Base-by-base conservation (phyloP, 169 alveolate species). In the Perkinsus chesapeaki region DNA sequence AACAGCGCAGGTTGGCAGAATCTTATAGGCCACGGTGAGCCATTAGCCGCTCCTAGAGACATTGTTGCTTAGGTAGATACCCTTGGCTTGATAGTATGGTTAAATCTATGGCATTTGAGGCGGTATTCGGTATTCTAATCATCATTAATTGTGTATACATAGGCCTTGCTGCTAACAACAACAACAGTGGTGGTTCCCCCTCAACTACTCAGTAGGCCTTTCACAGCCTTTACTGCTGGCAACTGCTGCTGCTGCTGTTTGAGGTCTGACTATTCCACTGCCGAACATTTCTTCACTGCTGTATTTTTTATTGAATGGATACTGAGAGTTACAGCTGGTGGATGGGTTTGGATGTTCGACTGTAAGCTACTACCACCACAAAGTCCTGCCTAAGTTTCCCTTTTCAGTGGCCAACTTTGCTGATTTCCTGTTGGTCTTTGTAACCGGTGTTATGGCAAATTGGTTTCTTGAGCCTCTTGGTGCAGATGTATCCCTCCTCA, bases 401-500 rank as follows among this genome's bases (percentile, higher is more conserved):
- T 60, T 23, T 20, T 16, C 82, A 60, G 73, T 48, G 9, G 39
- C 38, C 39, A 91, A 91, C 48, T 91, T 91, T 23, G 37, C 37
- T 39, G 93, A 91, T 39, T 91, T 91, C 39, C 93, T 91, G 27
- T 73, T 43, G 38, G 93, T 91, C 47, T 91, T 47, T 39, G 39
- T 91, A 7, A 91, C 93, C 93, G 93, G 93, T 31, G 93, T 91
- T 1, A 31, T 91, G 39, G 60, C 93, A 9, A 31, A 39, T 39
- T 91, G 93, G 93, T 47, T 91, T 36, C 93, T 91, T 27, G 93
- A 91, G 39, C 93, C 93, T 12, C 82, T 48, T 36, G 93, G 93
- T 0, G 37, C 39, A 39, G 93, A 60, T 16, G 73, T 39, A 5
- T 36, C 48, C 72, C 36, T 91, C 0, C n/a, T 91, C 39, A 27